These are phyloP conservation scores for Lycium barbarum DNA, from an alignment of 257 asterid genomes.

Conservation along the genomic window DNA sequence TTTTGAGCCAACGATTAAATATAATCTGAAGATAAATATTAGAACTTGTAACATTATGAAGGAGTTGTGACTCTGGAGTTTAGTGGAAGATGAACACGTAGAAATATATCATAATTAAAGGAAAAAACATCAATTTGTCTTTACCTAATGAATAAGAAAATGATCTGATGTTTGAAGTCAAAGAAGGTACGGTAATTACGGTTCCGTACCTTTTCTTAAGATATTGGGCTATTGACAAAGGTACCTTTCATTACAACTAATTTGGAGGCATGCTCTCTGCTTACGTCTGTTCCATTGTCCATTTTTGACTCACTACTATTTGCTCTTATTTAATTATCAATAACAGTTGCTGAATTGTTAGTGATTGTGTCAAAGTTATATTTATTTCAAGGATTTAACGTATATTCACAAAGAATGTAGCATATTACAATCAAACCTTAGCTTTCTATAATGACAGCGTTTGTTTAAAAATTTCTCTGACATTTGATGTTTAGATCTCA, in stretches of 20 bases:
- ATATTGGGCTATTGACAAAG: background rate
- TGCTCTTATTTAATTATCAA: too few relatives aligned
- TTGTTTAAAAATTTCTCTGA: too few relatives aligned
- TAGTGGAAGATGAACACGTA: background rate
- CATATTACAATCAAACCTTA: too few relatives aligned
- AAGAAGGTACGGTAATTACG: background rate
- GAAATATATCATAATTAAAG: background rate
- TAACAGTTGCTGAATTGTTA: too few relatives aligned
- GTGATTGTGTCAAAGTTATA: too few relatives aligned
- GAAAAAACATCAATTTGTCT: background rate
- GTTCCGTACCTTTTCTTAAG: background rate
- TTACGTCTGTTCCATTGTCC: background rate
- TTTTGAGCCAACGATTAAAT: background rate
- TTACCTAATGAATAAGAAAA: background rate
- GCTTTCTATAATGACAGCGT: too few relatives aligned
- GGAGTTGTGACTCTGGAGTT: background rate
- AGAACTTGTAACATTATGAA: background rate
- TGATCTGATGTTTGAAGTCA: background rate
- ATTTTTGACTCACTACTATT: background rate
- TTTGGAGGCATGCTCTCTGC: background rate
- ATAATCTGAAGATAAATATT: background rate
- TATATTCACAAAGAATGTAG: too few relatives aligned
- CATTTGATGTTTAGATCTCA: too few relatives aligned
- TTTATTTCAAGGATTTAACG: too few relatives aligned
- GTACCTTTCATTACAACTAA: too few relatives aligned